phyloP scores from a whole-genome alignment of 495 filamentous ascomycete genomes.

The Lichenothelia convexa region DNA sequence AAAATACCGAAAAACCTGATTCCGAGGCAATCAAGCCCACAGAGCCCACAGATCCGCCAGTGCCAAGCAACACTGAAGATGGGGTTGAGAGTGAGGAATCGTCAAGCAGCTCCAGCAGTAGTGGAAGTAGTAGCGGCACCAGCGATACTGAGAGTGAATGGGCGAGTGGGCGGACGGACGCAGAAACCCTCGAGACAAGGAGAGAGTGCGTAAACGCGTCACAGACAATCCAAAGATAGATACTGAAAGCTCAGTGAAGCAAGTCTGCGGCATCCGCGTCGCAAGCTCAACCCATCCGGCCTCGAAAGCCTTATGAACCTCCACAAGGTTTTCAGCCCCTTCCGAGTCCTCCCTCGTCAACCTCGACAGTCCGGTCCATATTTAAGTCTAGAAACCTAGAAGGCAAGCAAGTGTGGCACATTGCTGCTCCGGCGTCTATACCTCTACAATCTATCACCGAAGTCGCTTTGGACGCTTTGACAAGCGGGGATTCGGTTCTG shows the following conservation, averaged over 20 bases:
- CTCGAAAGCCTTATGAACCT: conserved; percentile 39
- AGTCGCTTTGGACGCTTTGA: conserved; percentile 19
- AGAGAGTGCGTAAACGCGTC: neutral
- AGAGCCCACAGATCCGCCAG: neutral
- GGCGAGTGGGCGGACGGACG: neutral
- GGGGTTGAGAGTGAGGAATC: neutral
- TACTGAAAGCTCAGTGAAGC: neutral
- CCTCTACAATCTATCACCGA: conserved; percentile 25
- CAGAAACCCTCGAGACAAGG: too few species aligned
- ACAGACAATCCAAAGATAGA: neutral
- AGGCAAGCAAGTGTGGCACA: conserved; percentile 37
- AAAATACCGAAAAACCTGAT: neutral
- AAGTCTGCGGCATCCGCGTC: neutral
- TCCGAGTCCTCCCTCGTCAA: conserved; percentile 8
- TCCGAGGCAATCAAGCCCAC: neutral
- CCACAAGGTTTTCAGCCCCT: conserved; percentile 22
- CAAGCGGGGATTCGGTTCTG: conserved; percentile 18
- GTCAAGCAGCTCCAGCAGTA: neutral
- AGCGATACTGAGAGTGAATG: neutral
- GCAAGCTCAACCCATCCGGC: conserved; percentile 22
- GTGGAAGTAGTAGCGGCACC: neutral
- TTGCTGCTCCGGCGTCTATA: conserved; percentile 30
- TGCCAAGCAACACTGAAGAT: neutral
- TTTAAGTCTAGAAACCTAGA: conserved; percentile 16
- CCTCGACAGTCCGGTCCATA: conserved; percentile 4